Base-by-base conservation (phyloP, 768 basidiomycete species). In the Amanita subjunquillea region DNA sequence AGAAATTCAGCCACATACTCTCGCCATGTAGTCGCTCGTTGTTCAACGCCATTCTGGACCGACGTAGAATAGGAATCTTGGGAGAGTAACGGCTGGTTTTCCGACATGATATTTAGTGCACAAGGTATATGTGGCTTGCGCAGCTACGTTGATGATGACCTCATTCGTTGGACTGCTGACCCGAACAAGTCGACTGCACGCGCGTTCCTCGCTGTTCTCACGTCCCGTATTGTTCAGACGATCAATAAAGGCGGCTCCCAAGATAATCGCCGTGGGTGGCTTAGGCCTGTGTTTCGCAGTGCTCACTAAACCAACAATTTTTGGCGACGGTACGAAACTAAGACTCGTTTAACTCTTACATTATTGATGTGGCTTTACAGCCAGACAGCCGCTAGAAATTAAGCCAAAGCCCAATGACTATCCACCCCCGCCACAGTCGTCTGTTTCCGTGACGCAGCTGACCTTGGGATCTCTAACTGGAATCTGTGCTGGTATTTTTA, bases 401-500 rank as follows among this genome's bases (percentile, higher is more conserved):
- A 7, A 30, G 30, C 0, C 34, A 23, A 42, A 17, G 36, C 42
- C 1, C 29, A 41, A 48, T n/a, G 55, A 53, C 3, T 60, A 67
- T 9, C 78, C 78, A 0, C 77, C 81, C 12, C 83, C 76, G 3
- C 86, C 87, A 2, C 58, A 67, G 42, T 92, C 91, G n/a, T 75
- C 80, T 0, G 72, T 96, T n/a, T 88, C 83, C 51, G 53, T 81
- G 17, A 85, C 85, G 61, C 85, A 95, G 58, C 78, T 98, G 25
- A 74, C 83, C 0, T 97, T 97, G 63, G 95, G 95, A 9, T 89
- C 91, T 4, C 83, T 88, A 0, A 79, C 83, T 52, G 95, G 95
- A 0, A 63, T 98, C 39, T 96, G 91, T 60, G 82, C 91, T 0
- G 95, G 95, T 0, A 76, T 98, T 0, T 98, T 98, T 62, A 73